These are phyloP conservation scores for Borovskyia barvae DNA, from an alignment of 208 protist genomes.

Conservation along the genomic window DNA sequence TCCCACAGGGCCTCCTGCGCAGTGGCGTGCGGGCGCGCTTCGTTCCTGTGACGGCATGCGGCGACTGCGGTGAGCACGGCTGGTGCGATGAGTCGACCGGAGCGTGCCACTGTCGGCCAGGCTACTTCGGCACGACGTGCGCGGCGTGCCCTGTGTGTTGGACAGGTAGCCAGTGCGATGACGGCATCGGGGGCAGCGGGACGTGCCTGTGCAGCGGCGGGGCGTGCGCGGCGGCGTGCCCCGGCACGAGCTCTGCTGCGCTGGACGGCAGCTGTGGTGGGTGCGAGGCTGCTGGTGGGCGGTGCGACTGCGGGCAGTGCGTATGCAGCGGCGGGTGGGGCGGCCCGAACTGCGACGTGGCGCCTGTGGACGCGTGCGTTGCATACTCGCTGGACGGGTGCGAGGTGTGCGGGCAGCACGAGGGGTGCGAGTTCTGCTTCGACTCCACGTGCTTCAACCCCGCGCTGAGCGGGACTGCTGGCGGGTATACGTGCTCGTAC, in stretches of 20 bases:
- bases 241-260: background rate
- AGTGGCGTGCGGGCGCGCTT: conserved; percentile 13
- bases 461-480: conserved; percentile 15
- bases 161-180: conserved; percentile 27
- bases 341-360: conserved; percentile 17
- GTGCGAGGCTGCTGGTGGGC: conserved; percentile 9
- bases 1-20: conserved; percentile 15
- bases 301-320: conserved; percentile 28
- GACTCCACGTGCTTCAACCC: conserved; percentile 44
- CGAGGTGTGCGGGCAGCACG: conserved; percentile 20
- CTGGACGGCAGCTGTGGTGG: background rate
- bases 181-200: conserved; percentile 6
- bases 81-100: conserved; percentile 22
- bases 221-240: conserved; percentile 4
- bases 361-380: conserved; percentile 28
- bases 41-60: conserved; percentile 3
- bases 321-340: conserved; percentile 21
- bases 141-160: conserved; percentile 20
- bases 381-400: conserved; percentile 39
- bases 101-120: conserved; percentile 23
- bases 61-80: conserved; percentile 23
- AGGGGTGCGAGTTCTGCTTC: conserved; percentile 38
- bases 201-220: conserved; percentile 2
- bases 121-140: conserved; percentile 27
- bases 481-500: conserved; percentile 39